Evolutionary conservation across 768 basidiomycete genomes (phyloP).

Genomic region (Brasilioporus rufonigricans): DNA sequence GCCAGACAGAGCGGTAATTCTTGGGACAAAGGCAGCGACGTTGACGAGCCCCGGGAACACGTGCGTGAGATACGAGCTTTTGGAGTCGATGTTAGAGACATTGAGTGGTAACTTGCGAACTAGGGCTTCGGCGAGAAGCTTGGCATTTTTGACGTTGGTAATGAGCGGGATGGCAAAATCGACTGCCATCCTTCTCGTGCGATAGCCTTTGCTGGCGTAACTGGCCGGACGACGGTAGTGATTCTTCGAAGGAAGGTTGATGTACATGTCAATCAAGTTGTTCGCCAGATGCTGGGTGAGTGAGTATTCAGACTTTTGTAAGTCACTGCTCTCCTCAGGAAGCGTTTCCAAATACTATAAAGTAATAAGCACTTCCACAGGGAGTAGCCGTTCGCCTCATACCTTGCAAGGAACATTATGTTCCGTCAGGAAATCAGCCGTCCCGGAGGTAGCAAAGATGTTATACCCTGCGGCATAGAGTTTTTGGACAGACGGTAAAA

Average conservation of each 20-base stretch:
- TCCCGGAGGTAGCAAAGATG: constrained; percentile 96
- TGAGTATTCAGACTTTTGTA: constrained; percentile 97
- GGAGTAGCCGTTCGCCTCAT: constrained; percentile 8
- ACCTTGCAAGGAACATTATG: constrained; percentile 97
- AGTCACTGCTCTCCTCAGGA: constrained; percentile 65
- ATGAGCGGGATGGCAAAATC: constrained; percentile 97
- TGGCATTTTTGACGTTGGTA: constrained; percentile 98
- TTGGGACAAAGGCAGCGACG: constrained; percentile 82
- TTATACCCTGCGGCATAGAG: constrained; percentile 91
- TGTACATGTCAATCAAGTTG: constrained; percentile 98
- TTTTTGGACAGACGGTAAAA: constrained; percentile 93
- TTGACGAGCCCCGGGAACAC: constrained; percentile 92
- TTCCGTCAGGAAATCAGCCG: constrained; percentile 96
- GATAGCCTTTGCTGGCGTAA: constrained; percentile 96
- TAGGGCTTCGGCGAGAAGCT: constrained; percentile 90
- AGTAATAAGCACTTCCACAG: constrained; percentile 1
- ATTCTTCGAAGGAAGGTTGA: constrained; percentile 98
- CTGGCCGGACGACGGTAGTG: constrained; percentile 95
- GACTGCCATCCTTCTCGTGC: constrained; percentile 96
- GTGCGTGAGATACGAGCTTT: constrained; percentile 89
- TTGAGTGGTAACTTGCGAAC: constrained; percentile 88
- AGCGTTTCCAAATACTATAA: constrained; percentile 85
- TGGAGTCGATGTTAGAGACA: constrained; percentile 87
- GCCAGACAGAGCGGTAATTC: constrained; percentile 47
- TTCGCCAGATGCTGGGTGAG: constrained; percentile 95